Evolutionary conservation across 2,329 filamentous ascomycete genomes (phyloP).

Genomic region (Sporothrix schenckii): DNA sequence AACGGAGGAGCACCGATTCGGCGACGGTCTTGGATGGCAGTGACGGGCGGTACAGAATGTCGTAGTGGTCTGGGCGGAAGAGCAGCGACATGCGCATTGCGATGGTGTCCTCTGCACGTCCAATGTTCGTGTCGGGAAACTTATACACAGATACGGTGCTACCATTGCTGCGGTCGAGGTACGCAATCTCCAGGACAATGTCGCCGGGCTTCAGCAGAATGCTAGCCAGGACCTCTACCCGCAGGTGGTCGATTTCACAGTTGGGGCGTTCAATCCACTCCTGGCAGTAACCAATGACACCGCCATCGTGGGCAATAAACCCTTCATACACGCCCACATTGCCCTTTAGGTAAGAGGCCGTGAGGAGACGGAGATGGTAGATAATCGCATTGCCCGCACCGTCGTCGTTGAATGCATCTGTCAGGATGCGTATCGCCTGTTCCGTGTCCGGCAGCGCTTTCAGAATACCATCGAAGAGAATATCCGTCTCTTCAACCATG

Average conservation of each 20-base stretch:
- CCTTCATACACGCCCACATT: slow-evolving; percentile 69
- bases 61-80: slow-evolving; percentile 84
- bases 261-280: slow-evolving; percentile 72
- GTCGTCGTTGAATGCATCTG: slow-evolving; percentile 73
- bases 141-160: slow-evolving; percentile 72
- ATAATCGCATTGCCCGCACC: slow-evolving; percentile 73
- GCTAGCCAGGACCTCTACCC: slow-evolving; percentile 74
- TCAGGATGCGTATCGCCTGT: slow-evolving; percentile 57
- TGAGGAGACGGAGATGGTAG: slow-evolving; percentile 81
- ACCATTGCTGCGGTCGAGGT: slow-evolving; percentile 84
- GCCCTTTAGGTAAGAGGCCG: slow-evolving; percentile 80
- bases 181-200: slow-evolving; percentile 83
- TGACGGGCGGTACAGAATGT: slow-evolving; percentile 71
- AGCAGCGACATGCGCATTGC: slow-evolving; percentile 60
- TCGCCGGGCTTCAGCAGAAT: slow-evolving; percentile 77
- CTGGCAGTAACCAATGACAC: slow-evolving; percentile 69
- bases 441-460: slow-evolving; percentile 62
- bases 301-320: slow-evolving; percentile 65
- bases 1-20: slow-evolving; percentile 21
- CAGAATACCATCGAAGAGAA: slow-evolving; percentile 67
- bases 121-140: slow-evolving; percentile 60
- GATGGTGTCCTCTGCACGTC: slow-evolving; percentile 48
- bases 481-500: slow-evolving; percentile 75
- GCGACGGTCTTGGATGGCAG: slow-evolving; percentile 26
- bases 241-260: slow-evolving; percentile 89